Percentiles rank a stretch among this genome's conserved stretches.
Conservation (phyloP, 2,329 filamentous ascomycete species). For the Nigrospora osmanthi region DNA sequence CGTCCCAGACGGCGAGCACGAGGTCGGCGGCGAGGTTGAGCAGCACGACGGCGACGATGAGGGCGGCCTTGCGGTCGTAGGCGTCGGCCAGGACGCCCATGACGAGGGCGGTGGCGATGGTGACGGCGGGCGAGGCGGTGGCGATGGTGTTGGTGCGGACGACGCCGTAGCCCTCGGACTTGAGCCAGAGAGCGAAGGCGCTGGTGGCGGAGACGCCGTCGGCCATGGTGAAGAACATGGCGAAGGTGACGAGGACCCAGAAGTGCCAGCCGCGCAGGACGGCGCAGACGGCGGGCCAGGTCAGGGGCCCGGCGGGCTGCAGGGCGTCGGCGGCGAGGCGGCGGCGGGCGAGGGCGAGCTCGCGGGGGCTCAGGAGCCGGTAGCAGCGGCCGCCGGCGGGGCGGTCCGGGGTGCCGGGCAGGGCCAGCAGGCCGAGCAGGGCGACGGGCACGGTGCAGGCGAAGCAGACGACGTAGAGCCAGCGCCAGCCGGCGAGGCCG, state of each 20-base stretch:
- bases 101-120: constrained; percentile 48
- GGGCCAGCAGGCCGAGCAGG: constrained; percentile 21
- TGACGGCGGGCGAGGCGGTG: constrained; percentile 47
- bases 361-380: constrained; percentile 18
- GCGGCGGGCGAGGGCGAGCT: constrained; percentile 16
- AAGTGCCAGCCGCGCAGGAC: neutral
- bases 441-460: constrained; percentile 23
- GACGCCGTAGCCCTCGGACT: constrained; percentile 31
- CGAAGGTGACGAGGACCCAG: neutral
- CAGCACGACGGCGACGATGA: constrained; percentile 40
- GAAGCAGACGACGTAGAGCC: constrained; percentile 37
- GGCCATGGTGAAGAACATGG: neutral
- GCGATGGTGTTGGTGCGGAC: constrained; percentile 34
- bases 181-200: constrained; percentile 44
- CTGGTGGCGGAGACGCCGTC: neutral
- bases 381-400: constrained; percentile 11
- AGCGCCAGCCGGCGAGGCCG: constrained; percentile 32
- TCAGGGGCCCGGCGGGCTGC: constrained; percentile 5
- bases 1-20: constrained; percentile 27
- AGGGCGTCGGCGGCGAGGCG: too few species aligned
- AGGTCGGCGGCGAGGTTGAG: constrained; percentile 30
- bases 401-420: constrained; percentile 23
- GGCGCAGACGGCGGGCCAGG: neutral
- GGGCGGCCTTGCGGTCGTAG: constrained; percentile 47
- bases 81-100: constrained; percentile 34